Evolutionary conservation across 2,329 filamentous ascomycete genomes (phyloP).

Genomic region (Claviceps cyperi): DNA sequence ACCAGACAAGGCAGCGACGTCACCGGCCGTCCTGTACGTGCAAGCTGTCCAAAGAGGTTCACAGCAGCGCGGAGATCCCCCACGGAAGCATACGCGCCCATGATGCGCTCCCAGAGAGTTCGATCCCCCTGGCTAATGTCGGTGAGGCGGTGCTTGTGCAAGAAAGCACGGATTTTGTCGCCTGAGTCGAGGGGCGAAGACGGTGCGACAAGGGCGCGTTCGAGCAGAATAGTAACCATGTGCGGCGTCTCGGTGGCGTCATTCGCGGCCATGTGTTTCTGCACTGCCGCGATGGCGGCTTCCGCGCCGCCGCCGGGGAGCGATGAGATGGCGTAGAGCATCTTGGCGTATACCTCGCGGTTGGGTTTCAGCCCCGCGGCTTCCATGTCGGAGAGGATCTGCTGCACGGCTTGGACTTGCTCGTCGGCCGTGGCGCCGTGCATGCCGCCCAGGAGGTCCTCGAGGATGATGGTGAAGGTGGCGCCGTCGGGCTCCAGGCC

Average conservation of each 20-base stretch:
- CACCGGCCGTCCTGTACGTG: slow-evolving; percentile 22
- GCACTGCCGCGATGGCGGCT: slow-evolving; percentile 42
- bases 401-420: slow-evolving; percentile 37
- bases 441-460: slow-evolving; percentile 35
- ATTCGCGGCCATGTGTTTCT: slow-evolving; percentile 44
- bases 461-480: slow-evolving; percentile 61
- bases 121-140: slow-evolving; percentile 31
- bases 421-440: slow-evolving; percentile 26
- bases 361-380: slow-evolving; percentile 43
- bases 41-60: slow-evolving; percentile 31
- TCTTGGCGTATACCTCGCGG: slow-evolving; percentile 50
- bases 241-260: slow-evolving; percentile 42
- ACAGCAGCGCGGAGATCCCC: slow-evolving; percentile 37
- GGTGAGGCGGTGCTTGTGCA: slow-evolving; percentile 37
- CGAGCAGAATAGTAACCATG: slow-evolving; percentile 61
- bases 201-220: slow-evolving; percentile 45
- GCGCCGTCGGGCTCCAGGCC: slow-evolving; percentile 45
- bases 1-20: slow-evolving; percentile 29
- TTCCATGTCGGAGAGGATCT: slow-evolving; percentile 44
- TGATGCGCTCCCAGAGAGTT: slow-evolving; percentile 55
- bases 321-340: slow-evolving; percentile 40
- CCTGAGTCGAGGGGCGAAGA: slow-evolving; percentile 40
- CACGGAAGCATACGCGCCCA: slow-evolving; percentile 48
- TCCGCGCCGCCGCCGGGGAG: slow-evolving; percentile 24
- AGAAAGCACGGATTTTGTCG: slow-evolving; percentile 39